phyloP scores from a whole-genome alignment of 208 protist genomes.

The Acanthamoeba polyphaga region DNA sequence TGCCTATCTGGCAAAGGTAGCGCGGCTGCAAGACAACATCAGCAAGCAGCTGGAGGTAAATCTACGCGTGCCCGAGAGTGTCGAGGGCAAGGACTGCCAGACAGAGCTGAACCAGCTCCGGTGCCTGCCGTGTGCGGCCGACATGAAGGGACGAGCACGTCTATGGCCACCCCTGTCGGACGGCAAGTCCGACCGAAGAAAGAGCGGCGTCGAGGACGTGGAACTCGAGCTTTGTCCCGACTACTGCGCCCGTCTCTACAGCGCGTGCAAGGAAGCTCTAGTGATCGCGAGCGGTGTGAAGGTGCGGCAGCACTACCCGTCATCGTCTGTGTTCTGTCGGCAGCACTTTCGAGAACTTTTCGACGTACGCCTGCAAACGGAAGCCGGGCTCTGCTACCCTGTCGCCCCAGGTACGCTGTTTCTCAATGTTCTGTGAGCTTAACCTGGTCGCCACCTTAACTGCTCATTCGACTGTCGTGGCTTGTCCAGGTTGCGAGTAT shows the following conservation, averaged over 20 bases:
- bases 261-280: not conserved
- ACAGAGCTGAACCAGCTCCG: not conserved
- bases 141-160: not conserved
- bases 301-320: not conserved
- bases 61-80: not conserved
- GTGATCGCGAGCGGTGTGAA: not conserved
- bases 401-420: not conserved
- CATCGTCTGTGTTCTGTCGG: not conserved
- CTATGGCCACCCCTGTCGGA: not conserved
- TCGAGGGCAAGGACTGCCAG: not conserved
- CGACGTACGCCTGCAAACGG: slow-evolving; percentile 26
- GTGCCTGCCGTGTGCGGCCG: slow-evolving; percentile 2
- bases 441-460: too few species aligned
- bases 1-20: not conserved
- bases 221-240: slow-evolving; percentile 42
- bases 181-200: not conserved
- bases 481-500: not conserved
- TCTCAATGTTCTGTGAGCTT: too few species aligned
- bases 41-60: not conserved
- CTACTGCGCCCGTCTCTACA: slow-evolving; percentile 24
- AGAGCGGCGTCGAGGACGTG: not conserved
- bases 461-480: too few species aligned
- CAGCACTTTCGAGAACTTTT: not conserved
- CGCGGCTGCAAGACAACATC: not conserved
- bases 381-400: not conserved